These are phyloP conservation scores for Yamadazyma diospyri DNA, from an alignment of 1,139 yeast species.

Conservation along the genomic window DNA sequence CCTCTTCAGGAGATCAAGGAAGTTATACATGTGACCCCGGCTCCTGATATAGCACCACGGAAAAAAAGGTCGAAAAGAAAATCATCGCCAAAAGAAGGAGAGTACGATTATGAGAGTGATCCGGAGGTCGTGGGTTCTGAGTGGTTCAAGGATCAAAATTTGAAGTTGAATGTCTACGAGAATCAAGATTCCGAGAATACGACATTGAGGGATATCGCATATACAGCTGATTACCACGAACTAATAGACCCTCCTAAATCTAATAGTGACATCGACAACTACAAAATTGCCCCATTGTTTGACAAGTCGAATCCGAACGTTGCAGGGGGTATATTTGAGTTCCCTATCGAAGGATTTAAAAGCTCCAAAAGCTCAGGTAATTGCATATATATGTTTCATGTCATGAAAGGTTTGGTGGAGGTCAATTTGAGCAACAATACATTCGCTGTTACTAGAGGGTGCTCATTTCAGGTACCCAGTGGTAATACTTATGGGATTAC, in stretches of 20 bases:
- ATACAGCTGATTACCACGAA: conserved; percentile 60
- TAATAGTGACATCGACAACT: conserved; percentile 44
- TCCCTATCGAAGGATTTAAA: conserved; percentile 66
- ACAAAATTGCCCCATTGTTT: conserved; percentile 63
- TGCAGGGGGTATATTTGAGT: conserved; percentile 73
- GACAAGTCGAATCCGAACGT: conserved; percentile 62
- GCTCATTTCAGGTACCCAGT: conserved; percentile 79
- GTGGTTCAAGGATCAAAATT: conserved; percentile 51
- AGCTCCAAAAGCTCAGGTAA: conserved; percentile 61
- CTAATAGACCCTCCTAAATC: conserved; percentile 27
- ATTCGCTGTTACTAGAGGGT: conserved; percentile 68
- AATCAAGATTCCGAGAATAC: conserved; percentile 47
- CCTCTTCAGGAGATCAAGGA: conserved; percentile 61
- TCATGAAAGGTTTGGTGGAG: conserved; percentile 66
- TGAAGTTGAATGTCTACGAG: conserved; percentile 51
- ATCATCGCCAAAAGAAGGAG: conserved; percentile 5
- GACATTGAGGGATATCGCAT: conserved; percentile 55
- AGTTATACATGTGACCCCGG: conserved; percentile 50
- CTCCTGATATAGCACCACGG: background rate
- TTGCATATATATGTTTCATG: conserved; percentile 71
- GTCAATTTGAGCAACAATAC: conserved; percentile 58
- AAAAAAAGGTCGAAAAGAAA: background rate
- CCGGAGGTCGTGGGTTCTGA: conserved; percentile 48
- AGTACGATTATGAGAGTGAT: conserved; percentile 35
- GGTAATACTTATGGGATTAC: conserved; percentile 66